Percentiles rank a stretch among this genome's conserved stretches.
Conservation (phyloP, 2,329 filamentous ascomycete genomes). For the Trichoderma koningiopsis region DNA sequence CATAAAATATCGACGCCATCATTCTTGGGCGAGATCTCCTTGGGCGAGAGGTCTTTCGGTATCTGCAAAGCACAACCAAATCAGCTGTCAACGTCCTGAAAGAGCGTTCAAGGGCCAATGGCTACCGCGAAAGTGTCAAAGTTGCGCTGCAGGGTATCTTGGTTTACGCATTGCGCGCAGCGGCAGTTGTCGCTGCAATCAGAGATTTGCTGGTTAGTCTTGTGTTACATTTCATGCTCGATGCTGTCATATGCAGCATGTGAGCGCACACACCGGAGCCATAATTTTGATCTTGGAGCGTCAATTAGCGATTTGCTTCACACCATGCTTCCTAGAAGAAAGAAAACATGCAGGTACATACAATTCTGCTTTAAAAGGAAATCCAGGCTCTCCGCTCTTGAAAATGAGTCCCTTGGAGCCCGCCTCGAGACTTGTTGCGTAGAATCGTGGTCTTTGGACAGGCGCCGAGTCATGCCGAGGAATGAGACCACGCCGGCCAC, state of each 20-base stretch:
- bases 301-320: not conserved
- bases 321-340: fast-evolving
- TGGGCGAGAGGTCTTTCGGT: constrained; percentile 36
- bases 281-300: constrained; percentile 28
- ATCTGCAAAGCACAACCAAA: constrained; percentile 34
- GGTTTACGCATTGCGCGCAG: constrained; percentile 46
- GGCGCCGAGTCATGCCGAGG: constrained; percentile 3
- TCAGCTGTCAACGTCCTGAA: not conserved
- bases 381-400: constrained; percentile 2
- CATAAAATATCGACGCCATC: constrained; percentile 41
- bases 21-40: constrained; percentile 33
- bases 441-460: constrained; percentile 15
- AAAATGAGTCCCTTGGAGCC: constrained; percentile 24
- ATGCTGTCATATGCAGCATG: not conserved
- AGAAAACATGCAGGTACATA: not conserved
- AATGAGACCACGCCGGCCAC: constrained; percentile 21
- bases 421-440: constrained; percentile 26
- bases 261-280: constrained; percentile 30
- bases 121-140: constrained; percentile 46
- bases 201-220: not conserved
- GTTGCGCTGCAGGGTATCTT: constrained; percentile 46
- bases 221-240: not conserved
- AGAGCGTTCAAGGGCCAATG: not conserved
- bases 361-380: constrained; percentile 15
- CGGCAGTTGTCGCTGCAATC: constrained; percentile 46